Base-by-base conservation (phyloP, 1,139 yeast genomes). In the Scheffersomyces lignicola region DNA sequence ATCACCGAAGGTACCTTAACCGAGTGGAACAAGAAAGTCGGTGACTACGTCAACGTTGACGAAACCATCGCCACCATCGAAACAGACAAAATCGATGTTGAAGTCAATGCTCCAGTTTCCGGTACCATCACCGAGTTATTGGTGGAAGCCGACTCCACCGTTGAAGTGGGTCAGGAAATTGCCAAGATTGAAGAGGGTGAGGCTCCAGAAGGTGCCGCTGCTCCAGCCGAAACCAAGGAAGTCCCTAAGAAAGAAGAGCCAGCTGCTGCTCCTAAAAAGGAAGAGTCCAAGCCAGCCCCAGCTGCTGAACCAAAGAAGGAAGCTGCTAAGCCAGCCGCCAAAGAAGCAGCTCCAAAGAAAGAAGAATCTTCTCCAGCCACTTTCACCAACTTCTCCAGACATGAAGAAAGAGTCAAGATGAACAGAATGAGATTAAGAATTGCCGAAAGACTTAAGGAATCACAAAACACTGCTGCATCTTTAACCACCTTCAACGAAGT, bases 341-440 rank as follows among this genome's bases (percentile, higher is more conserved):
- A 54, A 49, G 52, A 62, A 44, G 54, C 51, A 33, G 54, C 54
- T 29, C 48, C 64, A 24, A 50, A 51, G 44, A 49, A 56, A 24
- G 49, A 47, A 33, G 40, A 51, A 25, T 41, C 46, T 26, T 42
- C 66, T 22, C 58, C 77, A 29, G 60, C 74, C 27, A 57, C 79
- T 26, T 71, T 79, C 54, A 83, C 86, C 41, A 63, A 76, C 35
- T 84, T 84, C 60, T 76, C 89, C 40, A 85, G 98, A 73, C 70
- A 73, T 44, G 97, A 92, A 70, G 87, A 83, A 64, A 79, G 90
- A 64, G 95, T 94, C 49, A 92, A 92, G 76, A 92, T 92, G 98
- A 92, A 90, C 82, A 87, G 99, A 76, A 94, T 92, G 98, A 86
- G 99, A 73, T 72, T 87, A 69, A 87, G 99, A 78, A 94, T 94